Conservation (phyloP, 2,329 filamentous ascomycete genomes). For the Pseudocercospora eumusae region DNA sequence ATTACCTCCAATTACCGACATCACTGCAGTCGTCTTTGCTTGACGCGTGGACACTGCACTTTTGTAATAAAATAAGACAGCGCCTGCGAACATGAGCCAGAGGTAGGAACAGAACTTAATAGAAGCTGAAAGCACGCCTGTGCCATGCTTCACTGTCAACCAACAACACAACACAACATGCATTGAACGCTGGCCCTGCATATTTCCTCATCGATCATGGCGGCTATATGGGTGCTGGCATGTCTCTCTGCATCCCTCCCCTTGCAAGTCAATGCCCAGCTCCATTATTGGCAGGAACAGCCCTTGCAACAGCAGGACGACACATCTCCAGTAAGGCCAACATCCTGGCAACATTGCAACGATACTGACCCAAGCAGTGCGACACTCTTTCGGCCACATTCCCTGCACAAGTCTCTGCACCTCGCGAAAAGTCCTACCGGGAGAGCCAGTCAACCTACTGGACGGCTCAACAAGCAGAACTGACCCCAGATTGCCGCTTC, state of each 20-base stretch:
- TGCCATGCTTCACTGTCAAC: neutral
- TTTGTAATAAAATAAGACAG: neutral
- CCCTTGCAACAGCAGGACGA: constrained; percentile 7
- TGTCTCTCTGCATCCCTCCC: neutral
- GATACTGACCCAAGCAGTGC: constrained; percentile 15
- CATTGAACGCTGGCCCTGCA: neutral
- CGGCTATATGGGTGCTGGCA: neutral
- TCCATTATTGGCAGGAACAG: constrained; percentile 8
- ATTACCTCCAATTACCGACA: neutral
- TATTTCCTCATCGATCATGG: constrained; percentile 1
- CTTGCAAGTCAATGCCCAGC: neutral
- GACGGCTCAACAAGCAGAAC: constrained; percentile 18
- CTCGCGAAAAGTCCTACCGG: constrained; percentile 14
- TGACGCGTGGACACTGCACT: constrained; percentile 2
- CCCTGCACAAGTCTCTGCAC: constrained; percentile 14
- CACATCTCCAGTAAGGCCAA: neutral
- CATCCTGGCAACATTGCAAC: neutral
- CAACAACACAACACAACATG: neutral
- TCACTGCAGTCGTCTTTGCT: neutral
- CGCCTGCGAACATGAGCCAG: neutral
- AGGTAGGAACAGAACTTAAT: neutral
- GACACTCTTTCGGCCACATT: constrained; percentile 19
- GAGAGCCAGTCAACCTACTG: constrained; percentile 18
- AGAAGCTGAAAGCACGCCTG: neutral
- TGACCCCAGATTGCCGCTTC: constrained; percentile 25